These are phyloP conservation scores for Inosperma sp. DNA, from an alignment of 768 basidiomycete species.

Conservation along the genomic window DNA sequence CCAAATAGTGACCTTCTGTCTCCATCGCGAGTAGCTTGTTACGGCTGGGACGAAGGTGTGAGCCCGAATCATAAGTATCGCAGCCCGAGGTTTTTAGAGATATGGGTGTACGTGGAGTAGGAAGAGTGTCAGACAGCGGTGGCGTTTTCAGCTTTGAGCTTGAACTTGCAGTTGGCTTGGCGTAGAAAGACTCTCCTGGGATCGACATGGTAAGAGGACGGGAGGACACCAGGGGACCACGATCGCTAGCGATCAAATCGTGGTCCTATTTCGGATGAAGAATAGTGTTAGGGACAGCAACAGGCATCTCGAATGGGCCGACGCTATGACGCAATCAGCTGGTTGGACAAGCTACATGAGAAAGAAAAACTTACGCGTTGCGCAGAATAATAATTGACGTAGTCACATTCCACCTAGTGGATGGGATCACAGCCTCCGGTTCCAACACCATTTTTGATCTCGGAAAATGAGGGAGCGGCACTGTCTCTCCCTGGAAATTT, in stretches of 20 bases:
- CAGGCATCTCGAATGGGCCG: too few relatives aligned
- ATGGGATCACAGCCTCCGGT: not conserved
- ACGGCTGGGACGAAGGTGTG: not conserved
- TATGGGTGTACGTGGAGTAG: slow-evolving; percentile 1
- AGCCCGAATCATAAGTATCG: not conserved
- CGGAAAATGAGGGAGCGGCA: not conserved
- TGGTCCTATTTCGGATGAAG: too few relatives aligned
- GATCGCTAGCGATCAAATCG: too few relatives aligned
- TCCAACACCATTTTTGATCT: not conserved
- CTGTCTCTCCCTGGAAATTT: not conserved
- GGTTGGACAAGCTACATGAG: not conserved
- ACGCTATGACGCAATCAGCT: not conserved
- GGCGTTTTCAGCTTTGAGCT: not conserved
- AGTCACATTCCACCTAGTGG: not conserved
- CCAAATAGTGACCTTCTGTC: not conserved
- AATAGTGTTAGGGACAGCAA: slow-evolving; percentile 5
- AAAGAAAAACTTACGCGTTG: not conserved
- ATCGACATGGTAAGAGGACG: not conserved
- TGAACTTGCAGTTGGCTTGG: not conserved
- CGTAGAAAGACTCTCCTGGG: not conserved
- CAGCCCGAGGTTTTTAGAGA: not conserved
- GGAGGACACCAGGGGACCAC: too few relatives aligned
- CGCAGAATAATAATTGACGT: not conserved
- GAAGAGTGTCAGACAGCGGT: not conserved
- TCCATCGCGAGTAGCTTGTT: too few relatives aligned